These are phyloP conservation scores for Brassica napus DNA, from an alignment of 345 rosid species.

Conservation along the genomic window Da-Ae NC_063444.1:46026001-46026500, in stretches of 20 bases:
- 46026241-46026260: conserved; percentile 45
- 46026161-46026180: background rate
- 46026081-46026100: no score
- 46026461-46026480: conserved; percentile 44
- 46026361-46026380: conserved; percentile 45
- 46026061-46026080: no score
- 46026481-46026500: conserved; percentile 58
- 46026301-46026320: background rate
- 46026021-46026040: no score
- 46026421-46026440: background rate
- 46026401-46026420: conserved; percentile 39
- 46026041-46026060: no score
- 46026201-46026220: conserved; percentile 84
- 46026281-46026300: background rate
- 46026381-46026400: conserved; percentile 46
- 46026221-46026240: conserved; percentile 59
- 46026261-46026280: background rate
- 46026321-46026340: conserved; percentile 77
- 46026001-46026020: no score
- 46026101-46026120: no score
- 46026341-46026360: conserved; percentile 55
- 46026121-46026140: no score
- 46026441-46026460: background rate
- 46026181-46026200: conserved; percentile 68
- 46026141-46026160: background rate